Conservation (phyloP, 305 asterid species). For the Stenogyne calaminthoides region DNA sequence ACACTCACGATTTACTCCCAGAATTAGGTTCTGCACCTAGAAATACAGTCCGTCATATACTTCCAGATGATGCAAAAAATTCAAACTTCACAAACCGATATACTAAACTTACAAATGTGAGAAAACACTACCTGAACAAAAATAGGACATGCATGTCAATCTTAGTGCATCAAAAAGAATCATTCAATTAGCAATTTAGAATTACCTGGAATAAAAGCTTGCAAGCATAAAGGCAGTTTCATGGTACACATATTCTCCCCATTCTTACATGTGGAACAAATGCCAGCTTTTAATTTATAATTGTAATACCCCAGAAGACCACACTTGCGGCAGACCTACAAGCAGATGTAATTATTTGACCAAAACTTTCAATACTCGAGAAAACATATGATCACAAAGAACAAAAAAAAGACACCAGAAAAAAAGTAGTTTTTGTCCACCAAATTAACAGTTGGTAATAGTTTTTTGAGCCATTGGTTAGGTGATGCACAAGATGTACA, state of each 20-base stretch:
- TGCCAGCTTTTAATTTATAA: slow-evolving; percentile 64
- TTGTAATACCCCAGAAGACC: slow-evolving; percentile 86
- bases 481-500: not conserved
- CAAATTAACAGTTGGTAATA: not conserved
- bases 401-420: not conserved
- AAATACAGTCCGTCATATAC: too few relatives aligned
- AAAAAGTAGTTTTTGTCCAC: not conserved
- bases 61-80: too few relatives aligned
- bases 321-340: slow-evolving; percentile 91
- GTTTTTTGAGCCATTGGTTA: not conserved
- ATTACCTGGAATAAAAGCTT: slow-evolving; percentile 90
- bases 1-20: too few relatives aligned
- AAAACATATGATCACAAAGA: not conserved
- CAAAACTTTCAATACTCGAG: not conserved
- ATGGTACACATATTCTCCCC: slow-evolving; percentile 87
- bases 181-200: too few relatives aligned
- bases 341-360: slow-evolving; percentile 22
- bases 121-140: too few relatives aligned
- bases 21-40: too few relatives aligned
- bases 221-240: slow-evolving; percentile 99
- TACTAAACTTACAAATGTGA: too few relatives aligned
- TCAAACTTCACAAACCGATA: too few relatives aligned
- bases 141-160: too few relatives aligned
- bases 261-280: slow-evolving; percentile 82
- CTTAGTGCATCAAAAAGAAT: too few relatives aligned